Base-by-base conservation (phyloP, 2,329 filamentous ascomycete species). In the Lanzia echinophila region DNA sequence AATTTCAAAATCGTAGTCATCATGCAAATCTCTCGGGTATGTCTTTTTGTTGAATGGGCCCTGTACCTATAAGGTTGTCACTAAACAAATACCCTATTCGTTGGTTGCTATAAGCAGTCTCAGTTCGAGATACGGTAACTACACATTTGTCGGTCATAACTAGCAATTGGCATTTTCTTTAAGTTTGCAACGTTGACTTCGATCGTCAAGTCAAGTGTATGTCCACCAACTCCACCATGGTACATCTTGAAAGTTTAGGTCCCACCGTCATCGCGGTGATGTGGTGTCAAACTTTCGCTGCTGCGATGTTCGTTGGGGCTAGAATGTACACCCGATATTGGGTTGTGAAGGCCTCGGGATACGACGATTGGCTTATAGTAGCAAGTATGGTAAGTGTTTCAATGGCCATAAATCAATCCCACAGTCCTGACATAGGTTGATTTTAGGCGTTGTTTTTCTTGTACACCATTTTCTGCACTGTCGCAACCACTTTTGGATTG, bases 251-350 rank as follows among this genome's bases (percentile, higher is more conserved):
- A 36, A 39, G 8, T 34, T 20, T 51, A 19, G 49, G 49, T 6
- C 49, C 49, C 28, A 31, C 20, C 33, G 28, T 51, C 8, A 44
- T 51, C 41, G 32, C 22, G 31, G 49, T 51, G 39, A 36, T 51
- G 32, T 51, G 49, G 49, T n/a, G 22, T 19, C 17, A 51, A 20
- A 51, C 49, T 34, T 19, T 34, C 8, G 13, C 22, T 20, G 49
- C 49, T 24, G 31, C 20, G 3, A 3, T 44, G 4, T 51, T 51
- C 12, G 39, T 51, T 28, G 38, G 28, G 15, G 33, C 38, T 17
- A 24, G 49, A n/a, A 43, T 51, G 28, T 51, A 51, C 32, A 51
- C 49, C 24, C 39, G 49, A 20, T 28, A 36, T 24, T 33, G 17
- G 5, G 34, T 51, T 11, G 39, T 45, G 22, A 28, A 36, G 44